Evolutionary conservation across 2,329 filamentous ascomycete species (phyloP).

Genomic region (Fusarium newnesense): DNA sequence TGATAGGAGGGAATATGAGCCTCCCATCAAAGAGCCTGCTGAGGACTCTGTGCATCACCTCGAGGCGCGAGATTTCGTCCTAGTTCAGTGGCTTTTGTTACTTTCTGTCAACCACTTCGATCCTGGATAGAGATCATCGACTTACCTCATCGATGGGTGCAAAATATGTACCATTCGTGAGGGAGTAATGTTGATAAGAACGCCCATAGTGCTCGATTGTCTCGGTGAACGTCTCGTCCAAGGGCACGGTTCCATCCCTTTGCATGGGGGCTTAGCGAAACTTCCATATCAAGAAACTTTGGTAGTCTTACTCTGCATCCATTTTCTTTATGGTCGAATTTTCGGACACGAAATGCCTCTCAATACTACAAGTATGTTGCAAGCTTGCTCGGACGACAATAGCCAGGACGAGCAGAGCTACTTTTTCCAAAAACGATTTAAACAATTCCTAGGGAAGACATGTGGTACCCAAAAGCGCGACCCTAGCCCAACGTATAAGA

Average conservation of each 20-base stretch:
- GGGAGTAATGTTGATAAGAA: constrained; percentile 73
- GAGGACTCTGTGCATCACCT: constrained; percentile 71
- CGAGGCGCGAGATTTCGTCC: constrained; percentile 75
- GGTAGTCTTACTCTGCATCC: constrained; percentile 47
- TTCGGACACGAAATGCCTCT: constrained; percentile 4
- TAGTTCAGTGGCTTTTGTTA: constrained; percentile 49
- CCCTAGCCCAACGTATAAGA: constrained; percentile 46
- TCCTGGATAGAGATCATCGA: background rate
- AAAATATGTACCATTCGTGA: constrained; percentile 73
- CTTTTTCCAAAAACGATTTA: constrained; percentile 37
- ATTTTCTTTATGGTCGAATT: constrained; percentile 34
- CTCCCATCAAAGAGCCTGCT: constrained; percentile 72
- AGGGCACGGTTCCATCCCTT: constrained; percentile 61
- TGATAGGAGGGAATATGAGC: constrained; percentile 76
- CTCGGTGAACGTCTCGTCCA: constrained; percentile 69
- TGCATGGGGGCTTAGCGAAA: constrained; percentile 38
- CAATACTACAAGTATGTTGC: constrained; percentile 13
- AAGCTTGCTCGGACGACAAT: constrained; percentile 10
- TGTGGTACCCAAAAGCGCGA: constrained; percentile 47
- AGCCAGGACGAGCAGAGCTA: constrained; percentile 25
- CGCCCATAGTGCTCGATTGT: constrained; percentile 70
- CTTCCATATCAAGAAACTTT: constrained; percentile 6
- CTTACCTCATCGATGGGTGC: constrained; percentile 77
- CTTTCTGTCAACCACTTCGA: constrained; percentile 2
- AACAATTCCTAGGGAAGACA: constrained; percentile 41